Conservation (phyloP, 1,139 yeast species). For the Blastobotrys ciferrii region DNA sequence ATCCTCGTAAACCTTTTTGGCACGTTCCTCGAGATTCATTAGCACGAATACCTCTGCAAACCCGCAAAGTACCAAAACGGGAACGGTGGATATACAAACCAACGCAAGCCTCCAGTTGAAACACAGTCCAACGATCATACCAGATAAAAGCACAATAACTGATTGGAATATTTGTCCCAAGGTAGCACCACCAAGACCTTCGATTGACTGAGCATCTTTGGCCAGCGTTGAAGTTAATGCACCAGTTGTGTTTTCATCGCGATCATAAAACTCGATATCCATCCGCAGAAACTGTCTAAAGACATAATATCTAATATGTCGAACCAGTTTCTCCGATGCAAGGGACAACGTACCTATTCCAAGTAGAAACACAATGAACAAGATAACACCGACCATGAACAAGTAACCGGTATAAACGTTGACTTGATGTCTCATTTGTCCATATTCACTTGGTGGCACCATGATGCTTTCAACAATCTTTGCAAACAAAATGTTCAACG, state of each 20-base stretch:
- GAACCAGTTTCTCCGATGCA: constrained; percentile 34
- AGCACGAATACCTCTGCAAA: constrained; percentile 76
- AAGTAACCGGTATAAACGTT: constrained; percentile 40
- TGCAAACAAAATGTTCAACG: constrained; percentile 41
- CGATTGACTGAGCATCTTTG: constrained; percentile 80
- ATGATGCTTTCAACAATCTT: constrained; percentile 39
- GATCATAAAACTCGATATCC: constrained; percentile 82
- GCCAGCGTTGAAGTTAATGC: constrained; percentile 79
- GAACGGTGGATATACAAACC: constrained; percentile 60
- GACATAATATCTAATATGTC: constrained; percentile 34
- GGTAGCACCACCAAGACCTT: constrained; percentile 83
- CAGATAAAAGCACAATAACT: constrained; percentile 65
- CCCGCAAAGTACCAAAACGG: constrained; percentile 69
- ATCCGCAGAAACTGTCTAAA: constrained; percentile 51
- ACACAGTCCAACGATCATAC: constrained; percentile 72
- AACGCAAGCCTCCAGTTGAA: constrained; percentile 62
- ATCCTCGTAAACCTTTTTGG: constrained; percentile 39
- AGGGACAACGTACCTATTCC: constrained; percentile 34
- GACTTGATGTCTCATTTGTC: constrained; percentile 37
- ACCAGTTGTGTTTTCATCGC: constrained; percentile 58
- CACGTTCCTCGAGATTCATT: constrained; percentile 61
- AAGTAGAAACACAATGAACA: constrained; percentile 33
- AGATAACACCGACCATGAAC: constrained; percentile 42
- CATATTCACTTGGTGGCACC: constrained; percentile 33
- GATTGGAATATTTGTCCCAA: constrained; percentile 74